Conservation (phyloP, 2,329 filamentous ascomycete species). For the Colletotrichum somersetense region DNA sequence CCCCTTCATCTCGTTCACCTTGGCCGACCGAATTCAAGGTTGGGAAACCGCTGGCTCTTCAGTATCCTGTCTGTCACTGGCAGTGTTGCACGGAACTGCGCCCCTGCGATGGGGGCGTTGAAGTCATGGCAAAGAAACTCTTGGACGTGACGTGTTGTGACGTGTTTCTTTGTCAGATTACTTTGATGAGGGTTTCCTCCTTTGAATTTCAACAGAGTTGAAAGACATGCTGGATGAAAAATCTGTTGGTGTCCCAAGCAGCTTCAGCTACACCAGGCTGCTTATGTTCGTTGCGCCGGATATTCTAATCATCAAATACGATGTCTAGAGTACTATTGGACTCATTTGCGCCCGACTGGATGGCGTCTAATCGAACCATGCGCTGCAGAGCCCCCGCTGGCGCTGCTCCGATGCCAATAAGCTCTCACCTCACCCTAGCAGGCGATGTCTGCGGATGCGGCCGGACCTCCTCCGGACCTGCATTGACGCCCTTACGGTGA, state of each 20-base stretch:
- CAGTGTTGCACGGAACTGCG: slow-evolving; percentile 5
- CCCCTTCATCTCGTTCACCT: slow-evolving; percentile 26
- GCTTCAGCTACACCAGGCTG: neutral
- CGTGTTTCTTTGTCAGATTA: neutral
- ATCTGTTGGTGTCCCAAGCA: neutral
- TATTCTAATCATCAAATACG: neutral
- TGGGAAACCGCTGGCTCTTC: neutral
- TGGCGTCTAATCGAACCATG: neutral
- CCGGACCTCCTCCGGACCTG: neutral
- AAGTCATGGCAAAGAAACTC: too few species aligned
- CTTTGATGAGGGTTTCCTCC: neutral
- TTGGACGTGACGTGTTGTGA: neutral
- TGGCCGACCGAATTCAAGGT: neutral
- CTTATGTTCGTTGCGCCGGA: neutral
- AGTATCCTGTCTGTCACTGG: neutral
- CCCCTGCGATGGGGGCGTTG: slow-evolving; percentile 12
- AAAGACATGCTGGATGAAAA: neutral
- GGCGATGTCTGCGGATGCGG: neutral
- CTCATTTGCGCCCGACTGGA: neutral
- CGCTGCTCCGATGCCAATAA: neutral
- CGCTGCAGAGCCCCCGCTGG: neutral
- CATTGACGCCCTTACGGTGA: neutral
- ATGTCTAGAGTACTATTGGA: neutral
- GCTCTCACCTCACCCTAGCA: neutral
- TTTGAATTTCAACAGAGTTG: too few species aligned